Percentiles rank a stretch among this genome's conserved stretches.
phyloP scores from a whole-genome alignment of 2,329 filamentous ascomycete species.

The Chrysosphaeria jannelii region DNA sequence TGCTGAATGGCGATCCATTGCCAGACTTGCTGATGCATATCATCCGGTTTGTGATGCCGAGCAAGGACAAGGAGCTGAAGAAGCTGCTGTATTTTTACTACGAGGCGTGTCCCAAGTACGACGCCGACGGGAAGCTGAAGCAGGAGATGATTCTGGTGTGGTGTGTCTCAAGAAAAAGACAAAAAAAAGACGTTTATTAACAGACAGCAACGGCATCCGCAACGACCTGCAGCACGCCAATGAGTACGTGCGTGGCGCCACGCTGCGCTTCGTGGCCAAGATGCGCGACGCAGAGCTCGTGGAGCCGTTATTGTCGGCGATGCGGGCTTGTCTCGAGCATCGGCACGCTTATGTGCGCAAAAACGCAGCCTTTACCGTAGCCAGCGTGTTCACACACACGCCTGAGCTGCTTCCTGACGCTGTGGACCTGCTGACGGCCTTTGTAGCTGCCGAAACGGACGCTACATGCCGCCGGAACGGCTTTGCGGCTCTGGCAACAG shows the following conservation, averaged over 20 bases:
- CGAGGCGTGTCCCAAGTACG: slow-evolving; percentile 91
- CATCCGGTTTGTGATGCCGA: slow-evolving; percentile 98
- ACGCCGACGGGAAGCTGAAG: slow-evolving; percentile 77
- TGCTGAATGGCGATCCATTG: slow-evolving; percentile 96
- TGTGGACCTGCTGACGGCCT: slow-evolving; percentile 65
- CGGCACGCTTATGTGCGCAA: slow-evolving; percentile 94
- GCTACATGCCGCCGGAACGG: slow-evolving; percentile 94
- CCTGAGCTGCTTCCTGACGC: slow-evolving; percentile 85
- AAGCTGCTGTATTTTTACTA: slow-evolving; percentile 99
- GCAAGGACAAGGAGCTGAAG: slow-evolving; percentile 85
- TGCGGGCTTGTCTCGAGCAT: slow-evolving; percentile 76
- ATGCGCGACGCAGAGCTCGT: slow-evolving; percentile 85
- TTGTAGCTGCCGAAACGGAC: slow-evolving; percentile 75
- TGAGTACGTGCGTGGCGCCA: slow-evolving; percentile 94
- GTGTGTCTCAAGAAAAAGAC: slow-evolving; percentile 24
- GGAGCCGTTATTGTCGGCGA: slow-evolving; percentile 78
- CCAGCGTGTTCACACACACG: slow-evolving; percentile 75
- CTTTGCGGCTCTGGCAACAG: slow-evolving; percentile 67
- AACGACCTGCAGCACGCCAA: slow-evolving; percentile 94
- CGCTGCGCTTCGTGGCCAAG: slow-evolving; percentile 92
- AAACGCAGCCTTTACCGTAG: slow-evolving; percentile 84
- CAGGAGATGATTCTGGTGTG: slow-evolving; percentile 99
- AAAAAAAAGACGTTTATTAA: no score
- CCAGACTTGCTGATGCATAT: slow-evolving; percentile 95
- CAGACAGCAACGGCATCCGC: slow-evolving; percentile 66